Evolutionary conservation across 2,329 filamentous ascomycete species (phyloP), one percentile per base, ranked within the genome.

Genomic region (Venturia asperata): DNA sequence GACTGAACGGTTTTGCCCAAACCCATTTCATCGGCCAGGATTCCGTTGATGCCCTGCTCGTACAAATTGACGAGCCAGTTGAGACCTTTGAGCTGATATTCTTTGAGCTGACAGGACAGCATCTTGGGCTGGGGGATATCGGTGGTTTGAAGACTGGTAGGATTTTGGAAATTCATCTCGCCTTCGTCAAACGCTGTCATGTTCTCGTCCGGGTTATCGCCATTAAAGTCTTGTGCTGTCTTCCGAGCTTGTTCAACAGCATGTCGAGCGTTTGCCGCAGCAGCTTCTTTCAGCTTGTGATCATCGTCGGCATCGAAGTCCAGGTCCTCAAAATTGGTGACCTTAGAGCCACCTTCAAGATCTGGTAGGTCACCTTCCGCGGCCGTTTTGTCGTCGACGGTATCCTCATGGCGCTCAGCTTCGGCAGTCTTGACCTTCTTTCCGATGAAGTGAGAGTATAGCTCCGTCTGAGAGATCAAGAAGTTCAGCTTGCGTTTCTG

Each of bases 81-180:
- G 75, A 99, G 89, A 78, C 94, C 94, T 81, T 99, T 99, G 75
- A 99, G 82, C 80, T 99, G 94, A 78, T 99, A 99, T 76, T 99
- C 94, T 76, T 99, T 99, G 73, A 99, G 86, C 74, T 96, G 91
- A 63, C 92, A 91, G 68, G 90, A 92, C 72, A 99, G 85, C 78
- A 97, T 86, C 77, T 92, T 95, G 10, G 94, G 94, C 75, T 99
- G 94, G 68, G 92, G 88, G 65, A 99, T 91, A 72, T 96, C 90
- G 70, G 96, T 91, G 71, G 94, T 92, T 71, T 93, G 93, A 71
- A 99, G 83, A 72, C 93, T 94, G 4, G 92, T 94, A 0, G 94
- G 94, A 74, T 99, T 97, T 79, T 99, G 94, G 82, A 99, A 99
- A 79, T 99, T 99, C 89, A 99, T 91, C 78, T 99, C 94, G 71